Evolutionary conservation across 2,329 filamentous ascomycete genomes (phyloP).

Genomic region (Ascochyta fabae): DNA sequence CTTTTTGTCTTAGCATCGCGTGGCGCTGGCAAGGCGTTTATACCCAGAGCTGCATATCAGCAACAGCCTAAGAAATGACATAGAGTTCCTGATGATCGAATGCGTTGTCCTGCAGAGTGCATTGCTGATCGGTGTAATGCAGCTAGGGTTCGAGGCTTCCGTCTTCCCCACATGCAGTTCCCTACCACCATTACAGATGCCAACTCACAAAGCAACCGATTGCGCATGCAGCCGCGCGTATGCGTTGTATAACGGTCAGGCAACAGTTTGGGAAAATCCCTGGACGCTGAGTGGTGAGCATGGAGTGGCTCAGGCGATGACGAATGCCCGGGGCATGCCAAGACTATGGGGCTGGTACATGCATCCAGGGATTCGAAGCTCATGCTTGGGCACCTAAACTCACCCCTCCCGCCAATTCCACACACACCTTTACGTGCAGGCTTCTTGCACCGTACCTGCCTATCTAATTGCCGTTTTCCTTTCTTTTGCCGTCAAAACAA

Average conservation of each 20-base stretch:
- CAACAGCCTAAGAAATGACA: slow-evolving; percentile 42
- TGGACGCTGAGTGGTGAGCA: background rate
- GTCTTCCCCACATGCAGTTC: slow-evolving; percentile 18
- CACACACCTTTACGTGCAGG: slow-evolving; percentile 15
- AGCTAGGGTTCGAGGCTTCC: slow-evolving; percentile 27
- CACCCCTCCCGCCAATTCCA: slow-evolving; percentile 9
- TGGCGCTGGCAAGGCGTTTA: slow-evolving; percentile 37
- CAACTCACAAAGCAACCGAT: slow-evolving; percentile 34
- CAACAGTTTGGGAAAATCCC: slow-evolving; percentile 20
- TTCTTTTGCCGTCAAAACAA: background rate
- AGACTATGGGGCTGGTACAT: slow-evolving; percentile 22
- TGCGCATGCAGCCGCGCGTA: slow-evolving; percentile 45
- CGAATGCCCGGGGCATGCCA: slow-evolving; percentile 31
- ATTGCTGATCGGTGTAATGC: slow-evolving; percentile 36
- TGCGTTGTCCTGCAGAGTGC: slow-evolving; percentile 43
- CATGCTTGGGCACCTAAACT: slow-evolving; percentile 19
- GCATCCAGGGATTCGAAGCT: slow-evolving; percentile 29
- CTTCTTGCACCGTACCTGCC: slow-evolving; percentile 21
- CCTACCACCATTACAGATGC: slow-evolving; percentile 26
- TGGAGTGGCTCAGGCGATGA: slow-evolving; percentile 33
- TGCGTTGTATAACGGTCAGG: slow-evolving; percentile 38
- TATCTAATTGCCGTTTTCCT: slow-evolving; percentile 2
- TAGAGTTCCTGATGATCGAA: slow-evolving; percentile 39
- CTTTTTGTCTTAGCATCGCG: slow-evolving; percentile 41
- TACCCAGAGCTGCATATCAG: slow-evolving; percentile 30